Base-by-base conservation (phyloP, 225 moss, liverwort and hornwort species). In the Bryum argenteum region DNA sequence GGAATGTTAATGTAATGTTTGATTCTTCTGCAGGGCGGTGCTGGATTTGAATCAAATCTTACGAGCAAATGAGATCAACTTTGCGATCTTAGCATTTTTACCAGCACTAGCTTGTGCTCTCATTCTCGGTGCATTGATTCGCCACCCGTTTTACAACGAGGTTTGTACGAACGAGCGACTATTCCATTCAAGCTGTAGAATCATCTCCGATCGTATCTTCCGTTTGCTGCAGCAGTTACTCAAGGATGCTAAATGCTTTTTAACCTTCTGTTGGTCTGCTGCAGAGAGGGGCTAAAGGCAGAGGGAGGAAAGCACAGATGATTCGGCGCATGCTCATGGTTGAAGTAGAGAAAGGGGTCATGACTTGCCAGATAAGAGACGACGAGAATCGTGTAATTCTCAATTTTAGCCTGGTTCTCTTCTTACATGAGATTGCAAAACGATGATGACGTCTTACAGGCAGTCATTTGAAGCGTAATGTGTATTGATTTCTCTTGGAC, bases 61-160 rank as follows among this genome's bases (percentile, higher is more conserved):
- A 56, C 88, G 92, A 67, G 98, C 94, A 23, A 98, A 98, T 80
- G 98, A 98, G 80, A 98, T 98, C 75, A 98, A 98, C 69, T 98
- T 98, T 50, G 94, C 94, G 69, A 87, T 94, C 54, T 75, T 98
- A 69, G 91, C 92, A 54, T 94, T 92, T 54, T 84, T 98, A 81
- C 98, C 94, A 43, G 98, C 94, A 63, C 71, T 98, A 10, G 60
- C 87, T 24, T 72, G 87, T 61, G 75, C 79, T 42, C 40, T 84
- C 69, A 15, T 88, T 66, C 54, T 94, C 10, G 91, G 73, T 63
- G 65, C 75, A 61, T 53, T 84, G 63, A 74, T 88, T 74, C 82
- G 75, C n/a, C 71, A 56, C 19, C 77, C 79, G 53, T 82, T 84
- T 57, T 70, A 61, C 58, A 82, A 71, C 65, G 71, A 84, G 72